These are phyloP conservation scores for Stemphylium lycopersici DNA, from an alignment of 2,329 filamentous ascomycete species.

Conservation along the genomic window DNA sequence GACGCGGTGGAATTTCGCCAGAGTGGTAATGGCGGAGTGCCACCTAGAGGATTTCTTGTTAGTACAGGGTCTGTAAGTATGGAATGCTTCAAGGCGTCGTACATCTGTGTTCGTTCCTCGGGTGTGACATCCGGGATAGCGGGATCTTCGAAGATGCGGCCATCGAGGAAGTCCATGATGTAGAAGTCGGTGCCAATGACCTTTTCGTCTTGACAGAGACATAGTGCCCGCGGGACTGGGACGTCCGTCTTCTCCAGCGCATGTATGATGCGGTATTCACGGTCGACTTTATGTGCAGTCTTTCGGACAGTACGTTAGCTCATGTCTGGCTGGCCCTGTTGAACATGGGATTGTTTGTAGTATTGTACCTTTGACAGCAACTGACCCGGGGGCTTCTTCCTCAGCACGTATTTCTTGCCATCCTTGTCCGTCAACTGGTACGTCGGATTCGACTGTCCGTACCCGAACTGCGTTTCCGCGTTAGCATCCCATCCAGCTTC, in stretches of 20 bases:
- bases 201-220: conserved; percentile 80
- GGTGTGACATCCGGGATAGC: conserved; percentile 74
- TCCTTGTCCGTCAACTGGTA: conserved; percentile 82
- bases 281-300: conserved; percentile 94
- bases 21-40: conserved; percentile 79
- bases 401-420: conserved; percentile 79
- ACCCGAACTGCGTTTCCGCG: conserved; percentile 73
- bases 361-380: conserved; percentile 68
- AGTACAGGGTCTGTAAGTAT: background rate
- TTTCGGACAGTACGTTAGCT: conserved; percentile 41
- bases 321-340: background rate
- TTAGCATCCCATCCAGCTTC: background rate
- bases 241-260: conserved; percentile 81
- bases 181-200: conserved; percentile 94
- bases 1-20: conserved; percentile 85
- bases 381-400: conserved; percentile 96
- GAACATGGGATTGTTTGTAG: background rate
- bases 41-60: conserved; percentile 61
- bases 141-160: conserved; percentile 90
- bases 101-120: conserved; percentile 74
- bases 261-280: conserved; percentile 89
- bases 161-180: conserved; percentile 94
- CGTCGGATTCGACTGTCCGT: conserved; percentile 96
- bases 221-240: conserved; percentile 81
- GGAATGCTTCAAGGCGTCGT: background rate